phyloP scores from a whole-genome alignment of 75 land plant genomes.

The Selaginella moellendorffii region DNA sequence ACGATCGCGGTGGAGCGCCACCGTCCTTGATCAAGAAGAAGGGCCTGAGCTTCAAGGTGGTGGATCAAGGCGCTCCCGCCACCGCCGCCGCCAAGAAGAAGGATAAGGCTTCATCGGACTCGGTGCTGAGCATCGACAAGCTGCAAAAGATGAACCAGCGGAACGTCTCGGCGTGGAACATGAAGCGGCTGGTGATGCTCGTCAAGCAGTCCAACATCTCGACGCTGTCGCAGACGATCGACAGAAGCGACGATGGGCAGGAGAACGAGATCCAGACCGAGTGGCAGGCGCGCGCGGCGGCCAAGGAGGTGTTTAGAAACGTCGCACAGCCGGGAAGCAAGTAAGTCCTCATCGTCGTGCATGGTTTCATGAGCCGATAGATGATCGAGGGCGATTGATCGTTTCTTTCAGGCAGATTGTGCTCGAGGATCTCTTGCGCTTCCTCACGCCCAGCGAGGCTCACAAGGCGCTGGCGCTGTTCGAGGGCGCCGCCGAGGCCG shows the following conservation, averaged over 20 bases:
- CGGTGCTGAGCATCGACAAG: slow-evolving; percentile 45
- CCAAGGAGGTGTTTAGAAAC: slow-evolving; percentile 57
- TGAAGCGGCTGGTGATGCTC: slow-evolving; percentile 62
- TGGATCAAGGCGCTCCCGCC: slow-evolving; percentile 10
- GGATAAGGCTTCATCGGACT: slow-evolving; percentile 1
- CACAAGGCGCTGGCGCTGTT: slow-evolving; percentile 35
- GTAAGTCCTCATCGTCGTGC: slow-evolving; percentile 33
- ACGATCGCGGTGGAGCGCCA: slow-evolving; percentile 1
- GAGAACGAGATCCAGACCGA: slow-evolving; percentile 66
- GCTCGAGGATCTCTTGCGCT: slow-evolving; percentile 42
- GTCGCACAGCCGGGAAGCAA: slow-evolving; percentile 45
- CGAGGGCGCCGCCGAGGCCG: slow-evolving; percentile 40
- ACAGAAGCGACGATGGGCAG: slow-evolving; percentile 21
- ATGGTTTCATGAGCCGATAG: too few relatives aligned
- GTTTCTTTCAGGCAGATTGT: slow-evolving; percentile 42
- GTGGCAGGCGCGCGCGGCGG: slow-evolving; percentile 61
- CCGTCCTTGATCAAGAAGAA: neutral
- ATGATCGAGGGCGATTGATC: too few relatives aligned
- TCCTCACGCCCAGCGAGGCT: slow-evolving; percentile 50
- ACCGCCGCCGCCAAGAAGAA: slow-evolving; percentile 6
- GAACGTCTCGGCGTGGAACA: slow-evolving; percentile 80
- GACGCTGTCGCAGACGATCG: slow-evolving; percentile 51
- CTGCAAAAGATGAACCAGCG: slow-evolving; percentile 53
- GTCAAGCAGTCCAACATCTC: slow-evolving; percentile 42
- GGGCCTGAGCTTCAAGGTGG: slow-evolving; percentile 1